phyloP scores from a whole-genome alignment of 495 filamentous ascomycete species.

The Penicillium macrosclerotiorum region DNA sequence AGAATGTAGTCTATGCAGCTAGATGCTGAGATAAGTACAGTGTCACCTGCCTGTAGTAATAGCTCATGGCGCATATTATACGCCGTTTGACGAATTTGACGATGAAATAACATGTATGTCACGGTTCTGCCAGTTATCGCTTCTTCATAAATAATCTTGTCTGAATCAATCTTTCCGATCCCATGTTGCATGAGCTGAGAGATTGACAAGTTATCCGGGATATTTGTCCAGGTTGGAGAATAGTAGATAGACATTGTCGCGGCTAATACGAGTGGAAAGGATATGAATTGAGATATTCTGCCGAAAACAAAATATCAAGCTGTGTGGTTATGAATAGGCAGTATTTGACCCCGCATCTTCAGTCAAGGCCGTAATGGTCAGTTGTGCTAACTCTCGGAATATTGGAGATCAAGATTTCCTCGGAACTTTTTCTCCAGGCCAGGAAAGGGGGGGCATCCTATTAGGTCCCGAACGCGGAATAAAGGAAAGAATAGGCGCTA shows the following conservation, averaged over 20 bases:
- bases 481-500: too few species aligned
- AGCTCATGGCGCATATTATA: not conserved
- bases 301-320: not conserved
- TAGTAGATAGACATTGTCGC: constrained; percentile 1
- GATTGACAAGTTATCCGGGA: constrained; percentile 1
- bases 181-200: constrained; percentile 1
- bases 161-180: not conserved
- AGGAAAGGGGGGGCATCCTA: too few species aligned
- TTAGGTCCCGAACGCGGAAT: too few species aligned
- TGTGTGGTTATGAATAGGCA: not conserved
- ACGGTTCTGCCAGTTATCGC: not conserved
- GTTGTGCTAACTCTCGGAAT: too few species aligned
- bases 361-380: too few species aligned
- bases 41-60: not conserved
- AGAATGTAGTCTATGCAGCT: constrained; percentile 18
- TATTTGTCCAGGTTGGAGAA: not conserved
- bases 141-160: not conserved
- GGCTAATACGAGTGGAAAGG: too few species aligned
- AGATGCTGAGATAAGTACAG: not conserved
- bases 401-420: too few species aligned
- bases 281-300: too few species aligned
- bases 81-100: not conserved
- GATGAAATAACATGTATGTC: not conserved
- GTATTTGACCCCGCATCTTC: too few species aligned
- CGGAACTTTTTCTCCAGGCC: too few species aligned